Conservation (phyloP, 2,329 filamentous ascomycete genomes). For the Colletotrichum sp. region DNA sequence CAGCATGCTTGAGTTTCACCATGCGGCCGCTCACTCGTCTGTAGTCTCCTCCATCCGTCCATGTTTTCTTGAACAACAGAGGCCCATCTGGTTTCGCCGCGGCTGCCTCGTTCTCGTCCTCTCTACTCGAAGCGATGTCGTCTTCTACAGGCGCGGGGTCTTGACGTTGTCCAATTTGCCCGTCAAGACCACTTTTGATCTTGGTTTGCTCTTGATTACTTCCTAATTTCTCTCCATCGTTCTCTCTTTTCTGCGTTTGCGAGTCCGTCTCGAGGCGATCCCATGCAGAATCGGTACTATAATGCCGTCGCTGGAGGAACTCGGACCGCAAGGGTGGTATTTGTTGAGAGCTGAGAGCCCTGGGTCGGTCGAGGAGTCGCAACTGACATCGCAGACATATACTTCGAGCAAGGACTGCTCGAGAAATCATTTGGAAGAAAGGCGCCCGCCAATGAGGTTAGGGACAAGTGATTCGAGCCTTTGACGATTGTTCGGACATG, state of each 20-base stretch:
- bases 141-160: background rate
- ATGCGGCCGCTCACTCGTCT: background rate
- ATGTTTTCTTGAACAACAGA: background rate
- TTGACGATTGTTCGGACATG: background rate
- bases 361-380: conserved; percentile 24
- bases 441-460: background rate
- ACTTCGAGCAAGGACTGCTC: conserved; percentile 33
- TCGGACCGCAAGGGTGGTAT: background rate
- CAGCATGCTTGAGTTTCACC: background rate
- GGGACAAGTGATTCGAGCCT: background rate
- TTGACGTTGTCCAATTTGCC: background rate
- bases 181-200: background rate
- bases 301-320: background rate
- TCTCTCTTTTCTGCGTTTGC: background rate
- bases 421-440: conserved; percentile 37
- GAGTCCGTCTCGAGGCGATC: background rate
- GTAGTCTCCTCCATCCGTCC: background rate
- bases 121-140: background rate
- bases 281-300: conserved; percentile 13
- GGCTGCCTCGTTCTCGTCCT: background rate
- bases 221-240: background rate
- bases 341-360: conserved; percentile 1
- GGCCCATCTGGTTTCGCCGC: background rate
- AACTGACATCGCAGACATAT: conserved; percentile 38
- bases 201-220: background rate